phyloP scores from a whole-genome alignment of 2,329 filamentous ascomycete genomes.

The Leptodontidium sp. region DNA sequence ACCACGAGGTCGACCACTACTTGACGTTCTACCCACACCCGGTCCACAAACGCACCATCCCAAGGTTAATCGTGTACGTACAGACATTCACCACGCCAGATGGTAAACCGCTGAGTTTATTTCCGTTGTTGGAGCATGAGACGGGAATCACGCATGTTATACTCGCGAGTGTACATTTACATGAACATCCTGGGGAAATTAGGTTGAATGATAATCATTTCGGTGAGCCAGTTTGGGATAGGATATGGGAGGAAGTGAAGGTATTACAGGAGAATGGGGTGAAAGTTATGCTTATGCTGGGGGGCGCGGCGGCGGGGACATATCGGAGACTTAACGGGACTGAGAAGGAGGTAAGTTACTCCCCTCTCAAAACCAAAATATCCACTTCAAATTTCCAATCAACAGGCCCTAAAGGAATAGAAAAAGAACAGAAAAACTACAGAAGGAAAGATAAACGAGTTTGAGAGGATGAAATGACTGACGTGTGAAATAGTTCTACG shows the following conservation, averaged over 20 bases:
- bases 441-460: too few relatives aligned
- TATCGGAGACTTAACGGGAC: constrained; percentile 69
- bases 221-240: constrained; percentile 27
- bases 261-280: constrained; percentile 32
- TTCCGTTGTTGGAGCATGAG: constrained; percentile 59
- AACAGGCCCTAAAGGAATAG: too few relatives aligned
- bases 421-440: too few relatives aligned
- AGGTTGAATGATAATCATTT: constrained; percentile 47
- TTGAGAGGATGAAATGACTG: not conserved
- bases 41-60: not conserved
- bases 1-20: constrained; percentile 11
- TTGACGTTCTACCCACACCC: constrained; percentile 5
- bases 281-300: constrained; percentile 38
- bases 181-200: constrained; percentile 75
- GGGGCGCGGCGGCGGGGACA: constrained; percentile 37
- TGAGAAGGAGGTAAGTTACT: constrained; percentile 41
- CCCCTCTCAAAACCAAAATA: too few relatives aligned
- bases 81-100: constrained; percentile 66
- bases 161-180: constrained; percentile 84
- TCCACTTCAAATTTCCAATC: too few relatives aligned
- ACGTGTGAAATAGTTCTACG: constrained; percentile 62
- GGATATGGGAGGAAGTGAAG: constrained; percentile 36
- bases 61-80: constrained; percentile 61
- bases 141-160: constrained; percentile 81
- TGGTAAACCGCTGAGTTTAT: constrained; percentile 60